These are phyloP conservation scores for Cnidoscolus chayamansa DNA, from an alignment of 441 rosid genomes.

Conservation along the genomic window DNA sequence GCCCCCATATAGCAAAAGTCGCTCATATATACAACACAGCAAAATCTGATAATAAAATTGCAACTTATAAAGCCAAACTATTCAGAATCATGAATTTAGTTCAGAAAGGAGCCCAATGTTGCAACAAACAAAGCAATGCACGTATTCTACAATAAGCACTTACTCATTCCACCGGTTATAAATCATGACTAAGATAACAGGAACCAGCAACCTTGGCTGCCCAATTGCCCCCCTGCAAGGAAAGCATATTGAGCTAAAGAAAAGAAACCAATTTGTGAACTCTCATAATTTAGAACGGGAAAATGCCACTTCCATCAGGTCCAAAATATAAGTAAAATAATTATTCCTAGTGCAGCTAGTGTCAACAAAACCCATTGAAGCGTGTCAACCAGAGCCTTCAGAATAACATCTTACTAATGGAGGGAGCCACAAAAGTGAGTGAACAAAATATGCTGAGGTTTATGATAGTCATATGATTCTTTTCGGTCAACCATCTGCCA, in stretches of 20 bases:
- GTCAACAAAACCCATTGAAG: too few relatives aligned
- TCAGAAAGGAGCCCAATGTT: neutral
- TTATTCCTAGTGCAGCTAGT: neutral
- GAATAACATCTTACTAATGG: too few relatives aligned
- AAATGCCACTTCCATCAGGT: neutral
- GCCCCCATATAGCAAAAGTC: too few relatives aligned
- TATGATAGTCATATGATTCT: too few relatives aligned
- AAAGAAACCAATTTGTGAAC: neutral
- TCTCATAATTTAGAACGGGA: neutral
- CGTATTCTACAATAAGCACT: conserved; percentile 25
- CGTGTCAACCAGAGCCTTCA: too few relatives aligned
- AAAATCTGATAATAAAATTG: neutral
- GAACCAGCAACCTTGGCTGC: conserved; percentile 83
- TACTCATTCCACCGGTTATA: conserved; percentile 86
- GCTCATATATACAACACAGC: neutral
- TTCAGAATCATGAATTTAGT: neutral
- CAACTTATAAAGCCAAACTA: neutral
- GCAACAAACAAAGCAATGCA: neutral
- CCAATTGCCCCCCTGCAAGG: conserved; percentile 70
- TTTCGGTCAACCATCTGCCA: too few relatives aligned
- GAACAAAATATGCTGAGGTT: too few relatives aligned
- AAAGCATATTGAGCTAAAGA: conserved; percentile 12
- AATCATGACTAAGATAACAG: conserved; percentile 83
- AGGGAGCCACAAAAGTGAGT: too few relatives aligned
- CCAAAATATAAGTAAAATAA: neutral